These are phyloP conservation scores for Fusarium pseudoanthophilum DNA, from an alignment of 2,329 filamentous ascomycete species.

Conservation along the genomic window DNA sequence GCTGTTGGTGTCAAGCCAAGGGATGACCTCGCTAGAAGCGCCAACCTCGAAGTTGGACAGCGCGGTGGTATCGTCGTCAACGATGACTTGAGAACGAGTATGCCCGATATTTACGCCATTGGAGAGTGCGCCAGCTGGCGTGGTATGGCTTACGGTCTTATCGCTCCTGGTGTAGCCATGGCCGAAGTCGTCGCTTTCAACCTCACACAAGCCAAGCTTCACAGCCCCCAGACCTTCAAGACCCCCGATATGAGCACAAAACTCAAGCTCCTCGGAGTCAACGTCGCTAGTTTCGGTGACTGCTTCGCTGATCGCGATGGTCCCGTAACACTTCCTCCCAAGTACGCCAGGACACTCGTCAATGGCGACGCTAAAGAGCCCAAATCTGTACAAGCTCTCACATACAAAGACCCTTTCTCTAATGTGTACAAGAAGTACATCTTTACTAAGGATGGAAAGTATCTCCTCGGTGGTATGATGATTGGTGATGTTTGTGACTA, in stretches of 20 bases:
- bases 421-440: slow-evolving; percentile 95
- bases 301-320: slow-evolving; percentile 92
- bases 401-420: slow-evolving; percentile 88
- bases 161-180: slow-evolving; percentile 92
- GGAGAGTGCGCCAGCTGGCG: slow-evolving; percentile 94
- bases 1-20: slow-evolving; percentile 86
- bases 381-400: slow-evolving; percentile 81
- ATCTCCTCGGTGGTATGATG: slow-evolving; percentile 96
- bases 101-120: slow-evolving; percentile 82
- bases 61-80: slow-evolving; percentile 80
- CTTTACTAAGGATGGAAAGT: slow-evolving; percentile 90
- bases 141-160: slow-evolving; percentile 86
- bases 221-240: slow-evolving; percentile 77
- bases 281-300: slow-evolving; percentile 93
- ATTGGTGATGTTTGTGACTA: slow-evolving; percentile 93
- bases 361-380: slow-evolving; percentile 34
- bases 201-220: slow-evolving; percentile 81
- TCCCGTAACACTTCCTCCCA: slow-evolving; percentile 76
- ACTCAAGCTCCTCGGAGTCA: slow-evolving; percentile 87
- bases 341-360: slow-evolving; percentile 52
- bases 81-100: slow-evolving; percentile 74
- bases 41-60: slow-evolving; percentile 78
- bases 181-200: slow-evolving; percentile 92
- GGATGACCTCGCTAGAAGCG: slow-evolving; percentile 77
- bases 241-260: slow-evolving; percentile 91